Conservation (phyloP, 106 monocot genomes). For the Apostasia ramifera region DNA sequence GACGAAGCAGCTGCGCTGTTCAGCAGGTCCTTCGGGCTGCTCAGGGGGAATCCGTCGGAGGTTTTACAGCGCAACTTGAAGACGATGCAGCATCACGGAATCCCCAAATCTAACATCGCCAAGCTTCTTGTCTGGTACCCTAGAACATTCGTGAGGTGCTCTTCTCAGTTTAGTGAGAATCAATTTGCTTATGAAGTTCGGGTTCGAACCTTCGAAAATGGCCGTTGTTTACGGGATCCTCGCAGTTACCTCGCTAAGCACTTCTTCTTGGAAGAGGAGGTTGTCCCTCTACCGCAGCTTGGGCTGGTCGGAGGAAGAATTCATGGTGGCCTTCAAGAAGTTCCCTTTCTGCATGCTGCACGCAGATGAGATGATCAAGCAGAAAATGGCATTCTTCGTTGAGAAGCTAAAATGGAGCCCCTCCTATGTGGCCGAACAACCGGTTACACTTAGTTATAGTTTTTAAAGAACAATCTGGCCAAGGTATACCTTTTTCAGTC, state of each 20-base stretch:
- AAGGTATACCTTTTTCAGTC: conserved; percentile 22
- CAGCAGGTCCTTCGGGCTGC: not conserved
- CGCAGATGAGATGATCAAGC: conserved; percentile 28
- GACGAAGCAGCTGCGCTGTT: conserved; percentile 4
- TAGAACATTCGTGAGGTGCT: not conserved
- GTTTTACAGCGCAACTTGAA: conserved; percentile 21
- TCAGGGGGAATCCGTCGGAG: conserved; percentile 6
- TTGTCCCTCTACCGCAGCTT: conserved; percentile 22
- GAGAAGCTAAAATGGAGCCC: conserved; percentile 9
- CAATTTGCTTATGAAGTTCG: conserved; percentile 5
- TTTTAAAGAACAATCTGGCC: conserved; percentile 42
- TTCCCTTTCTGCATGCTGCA: conserved; percentile 19
- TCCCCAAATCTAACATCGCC: conserved; percentile 15
- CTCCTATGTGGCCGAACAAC: not conserved
- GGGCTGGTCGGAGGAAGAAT: conserved; percentile 46
- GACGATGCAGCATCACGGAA: conserved; percentile 9
- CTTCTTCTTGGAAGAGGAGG: conserved; percentile 28
- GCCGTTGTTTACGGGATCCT: conserved; percentile 21
- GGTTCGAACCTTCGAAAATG: conserved; percentile 15
- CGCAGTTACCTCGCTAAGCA: not conserved
- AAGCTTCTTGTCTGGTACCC: conserved; percentile 11
- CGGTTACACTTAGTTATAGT: conserved; percentile 14
- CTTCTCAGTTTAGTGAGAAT: conserved; percentile 8
- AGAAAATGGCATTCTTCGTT: conserved; percentile 16
- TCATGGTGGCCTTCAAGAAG: conserved; percentile 24